These are phyloP conservation scores for Aquanectria penicillioides DNA, from an alignment of 2,329 filamentous ascomycete genomes.

Conservation along the genomic window DNA sequence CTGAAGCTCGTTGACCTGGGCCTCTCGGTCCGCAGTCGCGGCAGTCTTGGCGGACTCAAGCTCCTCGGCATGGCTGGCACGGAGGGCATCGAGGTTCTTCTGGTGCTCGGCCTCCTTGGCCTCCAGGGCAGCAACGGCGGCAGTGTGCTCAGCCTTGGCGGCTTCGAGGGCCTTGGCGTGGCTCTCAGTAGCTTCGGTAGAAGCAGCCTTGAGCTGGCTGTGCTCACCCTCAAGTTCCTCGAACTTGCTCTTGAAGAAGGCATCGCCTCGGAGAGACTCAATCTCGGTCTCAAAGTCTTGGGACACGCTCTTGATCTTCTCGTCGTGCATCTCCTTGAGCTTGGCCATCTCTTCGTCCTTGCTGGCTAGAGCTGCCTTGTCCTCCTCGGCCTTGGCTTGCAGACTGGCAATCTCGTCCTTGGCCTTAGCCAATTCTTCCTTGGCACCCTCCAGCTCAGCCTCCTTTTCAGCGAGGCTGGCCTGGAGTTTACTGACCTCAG, in stretches of 20 bases:
- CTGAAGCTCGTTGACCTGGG: slow-evolving; percentile 61
- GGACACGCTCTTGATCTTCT: slow-evolving; percentile 67
- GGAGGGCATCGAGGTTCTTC: slow-evolving; percentile 64
- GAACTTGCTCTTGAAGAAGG: slow-evolving; percentile 72
- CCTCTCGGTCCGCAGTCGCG: slow-evolving; percentile 59
- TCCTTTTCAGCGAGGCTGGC: slow-evolving; percentile 55
- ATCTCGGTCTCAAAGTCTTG: slow-evolving; percentile 73
- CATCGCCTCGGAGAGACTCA: slow-evolving; percentile 69
- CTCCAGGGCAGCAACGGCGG: slow-evolving; percentile 58
- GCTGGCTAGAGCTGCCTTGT: slow-evolving; percentile 56
- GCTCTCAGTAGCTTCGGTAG: slow-evolving; percentile 47
- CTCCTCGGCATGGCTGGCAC: slow-evolving; percentile 67
- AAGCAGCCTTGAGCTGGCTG: slow-evolving; percentile 56
- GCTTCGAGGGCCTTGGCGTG: slow-evolving; percentile 56
- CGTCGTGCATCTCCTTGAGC: slow-evolving; percentile 65
- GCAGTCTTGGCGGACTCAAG: slow-evolving; percentile 65
- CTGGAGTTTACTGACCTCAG: slow-evolving; percentile 52
- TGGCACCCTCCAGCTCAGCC: slow-evolving; percentile 57
- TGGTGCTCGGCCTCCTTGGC: slow-evolving; percentile 64
- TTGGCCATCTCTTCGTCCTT: slow-evolving; percentile 62
- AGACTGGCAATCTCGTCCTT: slow-evolving; percentile 60
- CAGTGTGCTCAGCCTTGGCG: slow-evolving; percentile 55
- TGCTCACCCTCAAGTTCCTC: slow-evolving; percentile 69
- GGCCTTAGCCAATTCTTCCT: slow-evolving; percentile 51
- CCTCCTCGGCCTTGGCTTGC: slow-evolving; percentile 58